Evolutionary conservation across 805 yeast genomes (phyloP).

Genomic region (Candida endomychidarum): DNA sequence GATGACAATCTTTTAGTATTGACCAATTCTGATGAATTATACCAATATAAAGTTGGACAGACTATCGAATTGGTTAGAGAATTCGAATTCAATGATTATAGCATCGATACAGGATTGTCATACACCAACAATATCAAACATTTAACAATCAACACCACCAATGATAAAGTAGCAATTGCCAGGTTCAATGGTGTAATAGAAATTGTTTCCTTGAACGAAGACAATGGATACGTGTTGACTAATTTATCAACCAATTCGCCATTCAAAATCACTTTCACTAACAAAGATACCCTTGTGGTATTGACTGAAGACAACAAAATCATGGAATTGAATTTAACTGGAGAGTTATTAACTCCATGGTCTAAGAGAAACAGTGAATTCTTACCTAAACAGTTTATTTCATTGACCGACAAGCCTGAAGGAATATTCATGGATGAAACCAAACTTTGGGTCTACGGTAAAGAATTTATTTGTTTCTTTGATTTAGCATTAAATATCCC

Average conservation of each 20-base stretch:
- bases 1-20: slow-evolving; percentile 49
- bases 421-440: slow-evolving; percentile 60
- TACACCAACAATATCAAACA: slow-evolving; percentile 53
- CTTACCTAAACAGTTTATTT: slow-evolving; percentile 63
- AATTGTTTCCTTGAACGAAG: slow-evolving; percentile 31
- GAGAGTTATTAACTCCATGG: slow-evolving; percentile 67
- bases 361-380: slow-evolving; percentile 72
- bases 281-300: slow-evolving; percentile 52
- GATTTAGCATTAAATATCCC: slow-evolving; percentile 64
- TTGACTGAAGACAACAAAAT: slow-evolving; percentile 74
- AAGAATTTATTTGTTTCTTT: slow-evolving; percentile 75
- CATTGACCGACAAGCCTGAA: slow-evolving; percentile 63
- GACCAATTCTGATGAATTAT: slow-evolving; percentile 63
- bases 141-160: slow-evolving; percentile 48
- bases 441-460: slow-evolving; percentile 82
- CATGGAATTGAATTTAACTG: slow-evolving; percentile 51
- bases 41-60: slow-evolving; percentile 41
- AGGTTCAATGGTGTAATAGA: slow-evolving; percentile 70
- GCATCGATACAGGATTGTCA: slow-evolving; percentile 23
- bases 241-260: slow-evolving; percentile 53
- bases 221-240: slow-evolving; percentile 46
- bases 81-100: slow-evolving; percentile 28
- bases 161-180: slow-evolving; percentile 52
- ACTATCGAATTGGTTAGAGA: slow-evolving; percentile 42
- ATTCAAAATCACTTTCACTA: slow-evolving; percentile 59